Evolutionary conservation across 139 green algal genomes (phyloP), one percentile per base, ranked within the genome.

Genomic region (Edaphochlamys debaryana): DNA sequence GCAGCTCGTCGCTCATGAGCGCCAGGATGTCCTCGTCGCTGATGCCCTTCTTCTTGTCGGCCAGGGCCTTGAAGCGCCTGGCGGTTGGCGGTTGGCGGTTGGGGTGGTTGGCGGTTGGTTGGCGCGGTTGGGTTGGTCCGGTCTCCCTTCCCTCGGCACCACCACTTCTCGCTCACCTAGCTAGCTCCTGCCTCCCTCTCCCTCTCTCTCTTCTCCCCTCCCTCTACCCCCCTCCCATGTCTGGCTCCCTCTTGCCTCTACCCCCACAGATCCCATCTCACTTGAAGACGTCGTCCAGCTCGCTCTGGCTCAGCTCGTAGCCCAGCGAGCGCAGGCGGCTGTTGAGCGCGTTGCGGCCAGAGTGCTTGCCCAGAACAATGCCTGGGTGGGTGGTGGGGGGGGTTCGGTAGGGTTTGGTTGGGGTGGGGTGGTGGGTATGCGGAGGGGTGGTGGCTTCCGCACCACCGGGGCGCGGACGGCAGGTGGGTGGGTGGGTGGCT

Each of bases 1-100:
- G 92, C 82, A 98, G 88, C 87, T 98, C 92, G 84, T 98, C 95
- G 17, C 78, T 90, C 62, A 99, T 86, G 52, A 99, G 93, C 8
- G 97, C 97, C 69, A 98, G 85, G 54, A 99, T 82, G 87, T 99
- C 97, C 50, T 98, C 97, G 82, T 99, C 97, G 9, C 82, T 94
- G 63, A 99, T 94, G 56, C 91, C 85, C 91, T 98, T 99, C 89
- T 98, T 98, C 84, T 92, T 95, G 90, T 99, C 96, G 8, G 96
- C 96, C 79, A 99, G 84, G 50, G 67, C 76, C 83, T 98, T 99
- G 91, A 99, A 99, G 68, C 96, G 92, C 82, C 83, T 91, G 79
- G 20, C 40, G 29, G 19, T 17, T 3, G 25, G 45, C 3, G n/a
- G 11, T 30, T 29, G 62, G 69, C 48, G 48, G 48, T 54, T 11